Conservation (phyloP, 78 protist species). For the Cyanophora paradoxa region DNA sequence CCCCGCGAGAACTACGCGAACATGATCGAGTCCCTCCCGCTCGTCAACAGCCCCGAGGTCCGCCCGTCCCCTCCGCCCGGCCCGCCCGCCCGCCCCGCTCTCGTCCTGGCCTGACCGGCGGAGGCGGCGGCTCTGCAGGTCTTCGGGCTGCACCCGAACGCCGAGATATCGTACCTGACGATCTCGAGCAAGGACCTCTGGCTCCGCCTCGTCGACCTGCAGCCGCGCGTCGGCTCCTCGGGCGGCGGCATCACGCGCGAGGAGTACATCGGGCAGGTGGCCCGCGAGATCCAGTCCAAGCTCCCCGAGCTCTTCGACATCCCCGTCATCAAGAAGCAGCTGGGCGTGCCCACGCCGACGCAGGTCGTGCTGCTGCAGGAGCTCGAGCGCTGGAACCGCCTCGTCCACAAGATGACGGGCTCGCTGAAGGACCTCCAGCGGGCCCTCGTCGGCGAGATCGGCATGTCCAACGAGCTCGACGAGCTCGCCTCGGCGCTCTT, state of each 20-base stretch:
- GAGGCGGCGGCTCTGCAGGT: too few species aligned
- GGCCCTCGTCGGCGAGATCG: constrained; percentile 83
- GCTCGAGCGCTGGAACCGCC: constrained; percentile 78
- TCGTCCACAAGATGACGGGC: constrained; percentile 39
- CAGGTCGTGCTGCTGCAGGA: constrained; percentile 83
- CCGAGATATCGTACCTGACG: constrained; percentile 81
- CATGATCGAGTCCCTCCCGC: constrained; percentile 51
- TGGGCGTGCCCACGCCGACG: constrained; percentile 39
- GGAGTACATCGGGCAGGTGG: constrained; percentile 9
- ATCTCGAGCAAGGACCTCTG: constrained; percentile 42
- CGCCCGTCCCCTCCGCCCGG: too few species aligned
- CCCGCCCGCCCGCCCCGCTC: too few species aligned
- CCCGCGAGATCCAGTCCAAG: constrained; percentile 23
- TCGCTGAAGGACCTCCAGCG: constrained; percentile 51
- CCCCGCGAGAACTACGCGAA: constrained; percentile 8
- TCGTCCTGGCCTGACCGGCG: too few species aligned
- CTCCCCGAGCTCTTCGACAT: constrained; percentile 55
- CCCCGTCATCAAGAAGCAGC: constrained; percentile 1
- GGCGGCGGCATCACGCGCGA: constrained; percentile 56
- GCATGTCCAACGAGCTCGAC: constrained; percentile 73
- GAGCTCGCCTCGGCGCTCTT: constrained; percentile 48
- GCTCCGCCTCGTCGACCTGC: constrained; percentile 56
- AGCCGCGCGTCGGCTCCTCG: constrained; percentile 58
- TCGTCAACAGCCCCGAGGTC: constrained; percentile 64
- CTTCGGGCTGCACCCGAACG: constrained; percentile 87